A percentile compares a stretch with the other conserved stretches of the same genome.
Conservation (phyloP, 2,329 filamentous ascomycete genomes). For the Monosporascus sp. region DNA sequence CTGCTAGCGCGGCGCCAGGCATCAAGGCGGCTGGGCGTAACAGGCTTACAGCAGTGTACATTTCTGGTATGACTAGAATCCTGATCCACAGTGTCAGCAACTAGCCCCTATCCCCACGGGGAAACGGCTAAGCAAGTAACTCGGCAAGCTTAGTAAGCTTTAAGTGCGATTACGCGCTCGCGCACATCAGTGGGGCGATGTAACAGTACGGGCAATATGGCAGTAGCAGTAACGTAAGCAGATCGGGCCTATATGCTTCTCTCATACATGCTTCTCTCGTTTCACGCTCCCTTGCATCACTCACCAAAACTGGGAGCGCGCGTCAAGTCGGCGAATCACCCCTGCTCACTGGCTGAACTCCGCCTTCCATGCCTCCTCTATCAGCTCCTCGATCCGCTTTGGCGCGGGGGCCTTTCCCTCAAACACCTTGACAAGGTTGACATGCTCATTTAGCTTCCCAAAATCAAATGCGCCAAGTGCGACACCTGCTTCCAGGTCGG, state of each 20-base stretch:
- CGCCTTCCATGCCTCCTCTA: constrained; percentile 12
- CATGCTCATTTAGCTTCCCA: constrained; percentile 7
- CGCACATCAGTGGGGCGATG: too few species aligned
- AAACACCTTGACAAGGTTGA: constrained; percentile 18
- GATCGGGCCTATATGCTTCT: too few species aligned
- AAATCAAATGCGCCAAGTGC: constrained; percentile 26
- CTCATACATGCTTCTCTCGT: too few species aligned
- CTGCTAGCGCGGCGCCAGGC: background rate
- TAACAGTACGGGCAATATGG: too few species aligned
- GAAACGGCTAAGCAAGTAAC: too few species aligned
- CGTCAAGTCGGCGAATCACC: background rate
- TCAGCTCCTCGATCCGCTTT: constrained; percentile 10
- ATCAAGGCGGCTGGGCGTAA: background rate
- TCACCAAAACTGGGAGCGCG: too few species aligned
- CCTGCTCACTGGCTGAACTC: background rate
- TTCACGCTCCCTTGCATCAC: too few species aligned
- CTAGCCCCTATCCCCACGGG: too few species aligned
- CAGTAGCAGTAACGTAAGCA: background rate
- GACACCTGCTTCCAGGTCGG: constrained; percentile 26
- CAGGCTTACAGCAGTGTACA: background rate
- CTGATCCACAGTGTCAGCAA: too few species aligned
- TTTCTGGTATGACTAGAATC: too few species aligned
- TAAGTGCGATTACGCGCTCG: too few species aligned
- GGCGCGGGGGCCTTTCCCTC: constrained; percentile 8
- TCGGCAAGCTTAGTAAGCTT: too few species aligned